Percentiles rank a stretch among this genome's conserved stretches.
Conservation (phyloP, 768 basidiomycete genomes). For the Mycena albidolilacea region DNA sequence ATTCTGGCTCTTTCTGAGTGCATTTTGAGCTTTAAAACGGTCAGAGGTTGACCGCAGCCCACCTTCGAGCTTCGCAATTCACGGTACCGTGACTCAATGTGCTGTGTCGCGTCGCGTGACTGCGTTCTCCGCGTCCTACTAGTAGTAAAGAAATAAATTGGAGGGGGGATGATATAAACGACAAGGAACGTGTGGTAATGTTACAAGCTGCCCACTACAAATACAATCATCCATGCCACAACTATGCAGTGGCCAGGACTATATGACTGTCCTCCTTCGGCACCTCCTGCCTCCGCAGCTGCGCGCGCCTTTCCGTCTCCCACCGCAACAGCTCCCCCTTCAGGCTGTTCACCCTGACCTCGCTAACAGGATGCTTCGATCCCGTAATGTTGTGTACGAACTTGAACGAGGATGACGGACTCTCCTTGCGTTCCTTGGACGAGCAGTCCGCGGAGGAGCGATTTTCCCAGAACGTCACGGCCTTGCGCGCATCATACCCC, state of each 20-base stretch:
- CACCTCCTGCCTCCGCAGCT: conserved; percentile 25
- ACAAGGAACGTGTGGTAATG: conserved; percentile 32
- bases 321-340: conserved; percentile 80
- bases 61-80: too few relatives aligned
- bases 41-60: too few relatives aligned
- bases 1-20: too few relatives aligned
- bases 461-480: conserved; percentile 88
- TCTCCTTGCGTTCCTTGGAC: conserved; percentile 44
- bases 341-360: conserved; percentile 72
- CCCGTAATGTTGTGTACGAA: conserved; percentile 66
- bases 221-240: conserved; percentile 11
- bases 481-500: conserved; percentile 88
- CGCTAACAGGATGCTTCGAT: conserved; percentile 77
- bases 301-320: conserved; percentile 66
- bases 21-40: too few relatives aligned
- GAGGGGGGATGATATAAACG: conserved; percentile 33
- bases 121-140: too few relatives aligned
- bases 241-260: conserved; percentile 28
- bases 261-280: conserved; percentile 26
- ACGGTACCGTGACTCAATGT: too few relatives aligned
- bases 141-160: not conserved
- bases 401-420: conserved; percentile 32
- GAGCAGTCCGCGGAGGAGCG: conserved; percentile 65
- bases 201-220: conserved; percentile 33
- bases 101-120: too few relatives aligned